Evolutionary conservation across 2,329 filamentous ascomycete species (phyloP).

Genomic region (Diplodia intermedia): DNA sequence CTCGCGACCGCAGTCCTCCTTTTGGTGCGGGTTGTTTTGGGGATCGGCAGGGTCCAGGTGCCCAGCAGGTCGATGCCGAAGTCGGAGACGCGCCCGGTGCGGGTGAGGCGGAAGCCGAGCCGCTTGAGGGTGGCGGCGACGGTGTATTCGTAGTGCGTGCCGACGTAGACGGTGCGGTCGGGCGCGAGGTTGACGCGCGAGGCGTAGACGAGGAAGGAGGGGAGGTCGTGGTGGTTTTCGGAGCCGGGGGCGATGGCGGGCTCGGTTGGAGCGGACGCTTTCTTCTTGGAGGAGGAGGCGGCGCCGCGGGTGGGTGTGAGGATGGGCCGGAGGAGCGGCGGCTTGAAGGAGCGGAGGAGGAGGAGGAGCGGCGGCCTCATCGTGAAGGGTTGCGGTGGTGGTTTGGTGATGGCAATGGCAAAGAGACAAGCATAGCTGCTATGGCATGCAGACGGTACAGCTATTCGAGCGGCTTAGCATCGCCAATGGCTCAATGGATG

Average conservation of each 20-base stretch:
- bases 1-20: slow-evolving; percentile 37
- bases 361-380: slow-evolving; percentile 29
- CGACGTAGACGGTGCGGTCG: slow-evolving; percentile 68
- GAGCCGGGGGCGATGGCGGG: slow-evolving; percentile 40
- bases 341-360: slow-evolving; percentile 16
- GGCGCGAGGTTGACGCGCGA: slow-evolving; percentile 62
- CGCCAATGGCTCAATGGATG: slow-evolving; percentile 4
- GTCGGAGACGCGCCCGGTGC: slow-evolving; percentile 72
- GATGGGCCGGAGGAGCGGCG: not conserved
- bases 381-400: not conserved
- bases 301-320: not conserved
- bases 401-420: not conserved
- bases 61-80: slow-evolving; percentile 78
- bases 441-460: not conserved
- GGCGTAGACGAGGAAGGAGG: slow-evolving; percentile 71
- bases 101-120: slow-evolving; percentile 69
- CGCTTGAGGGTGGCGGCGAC: slow-evolving; percentile 62
- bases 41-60: slow-evolving; percentile 64
- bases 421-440: slow-evolving; percentile 5
- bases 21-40: not conserved
- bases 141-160: slow-evolving; percentile 80
- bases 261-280: not conserved
- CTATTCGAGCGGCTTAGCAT: not conserved
- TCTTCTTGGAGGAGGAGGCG: slow-evolving; percentile 4
- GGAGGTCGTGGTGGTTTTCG: slow-evolving; percentile 66